Conservation (phyloP, 306 rosid genomes). For the Ormosia emarginata region DNA sequence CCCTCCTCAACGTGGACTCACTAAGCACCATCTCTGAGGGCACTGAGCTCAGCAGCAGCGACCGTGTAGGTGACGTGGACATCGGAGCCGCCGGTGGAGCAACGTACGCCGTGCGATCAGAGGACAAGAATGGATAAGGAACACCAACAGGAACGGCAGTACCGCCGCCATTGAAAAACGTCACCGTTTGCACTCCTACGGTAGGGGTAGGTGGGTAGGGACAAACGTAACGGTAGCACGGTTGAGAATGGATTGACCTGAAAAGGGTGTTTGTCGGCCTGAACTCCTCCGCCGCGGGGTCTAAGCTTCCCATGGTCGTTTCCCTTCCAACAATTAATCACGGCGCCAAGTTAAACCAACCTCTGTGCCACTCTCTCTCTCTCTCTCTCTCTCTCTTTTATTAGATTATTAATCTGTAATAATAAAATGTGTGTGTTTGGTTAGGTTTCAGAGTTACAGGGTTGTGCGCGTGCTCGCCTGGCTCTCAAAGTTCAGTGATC, state of each 20-base stretch:
- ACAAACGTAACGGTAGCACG: too few species aligned
- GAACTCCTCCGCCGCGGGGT: constrained; percentile 77
- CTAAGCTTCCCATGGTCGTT: constrained; percentile 52
- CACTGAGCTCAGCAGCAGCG: constrained; percentile 46
- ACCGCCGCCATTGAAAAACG: background rate
- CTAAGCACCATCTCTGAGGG: constrained; percentile 33
- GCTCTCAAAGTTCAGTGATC: too few species aligned
- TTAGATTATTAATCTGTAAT: too few species aligned
- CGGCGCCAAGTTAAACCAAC: too few species aligned
- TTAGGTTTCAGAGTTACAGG: background rate
- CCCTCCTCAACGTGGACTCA: constrained; percentile 46
- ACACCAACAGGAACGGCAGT: background rate
- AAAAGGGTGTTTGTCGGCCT: constrained; percentile 40
- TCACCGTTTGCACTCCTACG: too few species aligned
- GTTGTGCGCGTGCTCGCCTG: background rate
- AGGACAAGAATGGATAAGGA: background rate
- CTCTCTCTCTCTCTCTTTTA: too few species aligned
- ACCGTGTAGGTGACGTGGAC: constrained; percentile 51
- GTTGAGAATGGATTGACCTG: too few species aligned
- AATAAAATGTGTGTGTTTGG: background rate
- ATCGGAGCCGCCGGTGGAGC: background rate
- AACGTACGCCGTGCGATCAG: constrained; percentile 19
- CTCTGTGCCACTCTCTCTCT: too few species aligned
- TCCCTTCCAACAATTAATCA: too few species aligned
- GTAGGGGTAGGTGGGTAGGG: too few species aligned